Evolutionary conservation across 768 basidiomycete species (phyloP).

Genomic region (Agrocybe praecox): DNA sequence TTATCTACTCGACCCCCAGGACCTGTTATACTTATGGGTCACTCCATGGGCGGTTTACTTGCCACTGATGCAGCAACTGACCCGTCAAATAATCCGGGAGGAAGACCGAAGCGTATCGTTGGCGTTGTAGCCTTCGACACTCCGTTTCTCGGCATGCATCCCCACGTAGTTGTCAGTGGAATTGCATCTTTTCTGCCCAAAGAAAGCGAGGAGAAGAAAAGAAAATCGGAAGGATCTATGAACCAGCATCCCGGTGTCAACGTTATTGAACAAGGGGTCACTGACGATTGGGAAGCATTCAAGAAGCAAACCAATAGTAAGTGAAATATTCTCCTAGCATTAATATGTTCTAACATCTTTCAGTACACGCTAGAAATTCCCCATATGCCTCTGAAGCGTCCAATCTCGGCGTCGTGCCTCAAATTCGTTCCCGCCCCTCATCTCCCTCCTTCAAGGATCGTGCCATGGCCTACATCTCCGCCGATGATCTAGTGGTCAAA

Average conservation of each 20-base stretch:
- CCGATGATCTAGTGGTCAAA: constrained; percentile 44
- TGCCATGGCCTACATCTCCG: constrained; percentile 38
- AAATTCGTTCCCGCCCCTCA: constrained; percentile 13
- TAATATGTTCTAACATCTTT: too few species aligned
- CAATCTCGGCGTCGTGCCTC: constrained; percentile 2
- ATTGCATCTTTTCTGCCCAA: constrained; percentile 54
- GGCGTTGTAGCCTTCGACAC: constrained; percentile 62
- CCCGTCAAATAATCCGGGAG: constrained; percentile 34
- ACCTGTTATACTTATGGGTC: constrained; percentile 55
- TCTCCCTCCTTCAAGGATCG: constrained; percentile 35
- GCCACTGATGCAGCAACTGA: constrained; percentile 58
- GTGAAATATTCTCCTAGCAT: too few species aligned
- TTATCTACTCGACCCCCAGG: constrained; percentile 55
- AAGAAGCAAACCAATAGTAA: constrained; percentile 33
- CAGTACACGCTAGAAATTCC: constrained; percentile 9
- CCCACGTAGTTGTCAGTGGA: constrained; percentile 59
- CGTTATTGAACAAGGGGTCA: constrained; percentile 45
- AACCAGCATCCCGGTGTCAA: constrained; percentile 45
- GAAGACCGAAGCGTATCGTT: constrained; percentile 44
- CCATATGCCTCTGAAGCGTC: constrained; percentile 11
- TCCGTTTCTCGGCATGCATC: constrained; percentile 64
- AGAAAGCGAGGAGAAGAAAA: constrained; percentile 26
- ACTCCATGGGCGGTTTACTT: constrained; percentile 65
- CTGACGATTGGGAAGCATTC: constrained; percentile 51
- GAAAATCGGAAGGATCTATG: constrained; percentile 39